Conservation (phyloP, 129 eudicot genomes). For the Ambrosia artemisiifolia region DNA sequence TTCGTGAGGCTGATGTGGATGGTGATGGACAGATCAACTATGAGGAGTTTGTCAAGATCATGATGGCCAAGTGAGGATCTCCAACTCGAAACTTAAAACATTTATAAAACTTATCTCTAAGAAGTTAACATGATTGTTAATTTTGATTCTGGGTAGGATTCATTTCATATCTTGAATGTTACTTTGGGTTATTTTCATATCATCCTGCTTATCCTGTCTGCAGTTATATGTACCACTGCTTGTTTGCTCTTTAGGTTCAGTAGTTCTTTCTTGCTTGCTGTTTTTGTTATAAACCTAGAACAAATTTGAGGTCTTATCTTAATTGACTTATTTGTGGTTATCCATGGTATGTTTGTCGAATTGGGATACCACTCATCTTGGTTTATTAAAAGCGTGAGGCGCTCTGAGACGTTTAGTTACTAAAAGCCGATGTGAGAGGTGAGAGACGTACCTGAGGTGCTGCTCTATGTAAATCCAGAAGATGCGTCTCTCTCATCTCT, state of each 20-base stretch:
- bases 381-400: too few relatives aligned
- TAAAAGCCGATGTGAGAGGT: too few relatives aligned
- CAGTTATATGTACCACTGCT: conserved; percentile 42
- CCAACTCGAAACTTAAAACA: conserved; percentile 16
- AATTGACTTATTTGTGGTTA: conserved; percentile 9
- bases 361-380: neutral
- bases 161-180: conserved; percentile 41
- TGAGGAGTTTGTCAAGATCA: conserved; percentile 78
- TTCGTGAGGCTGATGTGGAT: conserved; percentile 37
- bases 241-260: conserved; percentile 38
- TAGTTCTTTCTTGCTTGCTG: conserved; percentile 36
- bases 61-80: conserved; percentile 86
- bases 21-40: conserved; percentile 90
- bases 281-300: conserved; percentile 30
- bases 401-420: too few relatives aligned
- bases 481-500: too few relatives aligned
- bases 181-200: conserved; percentile 24
- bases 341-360: neutral
- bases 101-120: neutral
- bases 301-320: conserved; percentile 19
- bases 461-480: too few relatives aligned
- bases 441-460: too few relatives aligned
- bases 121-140: conserved; percentile 36
- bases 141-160: conserved; percentile 45
- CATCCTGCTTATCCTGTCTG: conserved; percentile 24